Base-by-base conservation (phyloP, 2,329 filamentous ascomycete species). In the Epichloe coenophiala region DNA sequence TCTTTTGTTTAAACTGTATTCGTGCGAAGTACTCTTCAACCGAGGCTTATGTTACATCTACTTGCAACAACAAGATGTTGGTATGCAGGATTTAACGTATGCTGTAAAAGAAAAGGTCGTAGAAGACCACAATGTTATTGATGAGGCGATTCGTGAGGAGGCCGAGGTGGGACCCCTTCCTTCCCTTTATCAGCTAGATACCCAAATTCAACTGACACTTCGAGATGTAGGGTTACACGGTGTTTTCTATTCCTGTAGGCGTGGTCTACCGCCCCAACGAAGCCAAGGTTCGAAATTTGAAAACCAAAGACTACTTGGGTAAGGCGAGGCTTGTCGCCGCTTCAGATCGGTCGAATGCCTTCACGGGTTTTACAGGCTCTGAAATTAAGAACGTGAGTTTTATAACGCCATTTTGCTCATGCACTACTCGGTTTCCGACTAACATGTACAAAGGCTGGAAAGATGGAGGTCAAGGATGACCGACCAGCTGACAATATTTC, bases 21-120 rank as follows among this genome's bases (percentile, higher is more conserved):
- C 93, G 1, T 98, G 93, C 70, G 93, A 98, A 63, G 91, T 96
- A 2, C 75, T 98, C 27, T 98, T 98, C 75, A 98, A 98, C 67
- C 83, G 93, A 49, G 93, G 93, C 53, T 75, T 98, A 52, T 97
- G 93, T 71, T 97, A 96, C 70, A 95, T 97, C 61, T 97, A 97
- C 64, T 76, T 97, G 33, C 87, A 95, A 63, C 88, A 97, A 67
- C 86, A 85, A 66, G 88, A 94, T 12, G 81, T 85, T 1, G 93
- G 93, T 58, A 80, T 98, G 77, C 84, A 93, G 65, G 93, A 98
- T 71, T 73, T 98, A 60, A 77, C 80, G 19, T 97, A 85, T 63
- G 93, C 93, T 0, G 86, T 88, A 27, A 93, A 95, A 67, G 93
- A 97, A 68, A 97, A 97, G 72, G 87, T 93, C 45, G 90, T 95